phyloP scores from a whole-genome alignment of 2,329 filamentous ascomycete species.

The Aspergillus fumigatus region DNA sequence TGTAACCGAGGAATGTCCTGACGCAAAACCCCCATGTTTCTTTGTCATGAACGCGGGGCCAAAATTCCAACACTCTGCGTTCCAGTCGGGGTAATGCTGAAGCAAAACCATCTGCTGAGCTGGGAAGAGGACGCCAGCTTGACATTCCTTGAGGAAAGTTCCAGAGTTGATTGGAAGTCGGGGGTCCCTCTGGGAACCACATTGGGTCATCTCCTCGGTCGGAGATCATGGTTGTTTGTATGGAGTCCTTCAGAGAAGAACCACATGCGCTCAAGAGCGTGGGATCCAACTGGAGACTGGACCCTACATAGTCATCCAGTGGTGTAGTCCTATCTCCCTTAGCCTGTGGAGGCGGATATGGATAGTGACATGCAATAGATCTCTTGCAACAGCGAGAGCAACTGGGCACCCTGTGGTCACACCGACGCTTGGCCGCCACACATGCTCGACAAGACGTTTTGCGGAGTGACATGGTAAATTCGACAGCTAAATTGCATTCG shows the following conservation, averaged over 20 bases:
- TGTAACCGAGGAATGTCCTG: neutral
- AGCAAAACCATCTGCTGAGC: neutral
- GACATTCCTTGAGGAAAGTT: neutral
- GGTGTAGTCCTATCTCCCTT: neutral
- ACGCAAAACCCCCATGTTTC: constrained; percentile 3
- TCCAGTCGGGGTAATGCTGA: neutral
- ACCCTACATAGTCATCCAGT: neutral
- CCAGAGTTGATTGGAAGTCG: neutral
- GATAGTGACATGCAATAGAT: constrained; percentile 1
- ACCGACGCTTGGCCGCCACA: constrained; percentile 2
- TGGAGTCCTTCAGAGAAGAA: neutral
- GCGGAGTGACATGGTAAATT: constrained; percentile 1
- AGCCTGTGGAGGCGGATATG: constrained; percentile 1
- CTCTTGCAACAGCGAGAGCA: constrained; percentile 3
- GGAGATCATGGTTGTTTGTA: neutral
- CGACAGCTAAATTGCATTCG: neutral
- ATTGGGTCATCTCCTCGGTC: neutral
- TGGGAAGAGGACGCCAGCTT: neutral
- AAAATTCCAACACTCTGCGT: constrained; percentile 3
- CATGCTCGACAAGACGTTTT: constrained; percentile 3
- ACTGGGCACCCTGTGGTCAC: neutral
- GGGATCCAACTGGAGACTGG: neutral
- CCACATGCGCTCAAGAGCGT: neutral
- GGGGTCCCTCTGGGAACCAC: neutral
- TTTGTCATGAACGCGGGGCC: constrained; percentile 1